Evolutionary conservation across 2,329 filamentous ascomycete species (phyloP).

Genomic region (Microascus cirrosus): DNA sequence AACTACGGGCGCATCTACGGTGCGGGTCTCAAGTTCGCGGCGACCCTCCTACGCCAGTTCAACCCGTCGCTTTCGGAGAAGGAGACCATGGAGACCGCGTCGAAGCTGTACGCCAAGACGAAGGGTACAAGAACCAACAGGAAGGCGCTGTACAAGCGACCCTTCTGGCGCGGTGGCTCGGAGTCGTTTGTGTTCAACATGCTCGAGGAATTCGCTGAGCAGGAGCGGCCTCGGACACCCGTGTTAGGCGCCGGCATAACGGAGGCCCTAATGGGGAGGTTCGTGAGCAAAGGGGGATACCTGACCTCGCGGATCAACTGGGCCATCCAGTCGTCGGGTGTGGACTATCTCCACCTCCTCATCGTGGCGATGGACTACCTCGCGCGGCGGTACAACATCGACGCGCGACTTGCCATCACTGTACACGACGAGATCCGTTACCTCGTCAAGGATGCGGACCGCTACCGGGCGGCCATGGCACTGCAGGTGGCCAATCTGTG

Average conservation of each 20-base stretch:
- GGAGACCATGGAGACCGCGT: slow-evolving; percentile 65
- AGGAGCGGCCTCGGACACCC: slow-evolving; percentile 80
- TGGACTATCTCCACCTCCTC: slow-evolving; percentile 91
- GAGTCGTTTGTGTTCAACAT: slow-evolving; percentile 98
- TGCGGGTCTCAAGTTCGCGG: slow-evolving; percentile 89
- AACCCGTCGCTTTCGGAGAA: slow-evolving; percentile 74
- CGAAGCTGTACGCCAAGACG: slow-evolving; percentile 74
- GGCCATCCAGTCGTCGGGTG: slow-evolving; percentile 95
- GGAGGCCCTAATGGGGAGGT: slow-evolving; percentile 81
- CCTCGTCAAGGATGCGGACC: slow-evolving; percentile 73
- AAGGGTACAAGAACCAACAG: slow-evolving; percentile 80
- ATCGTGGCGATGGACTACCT: slow-evolving; percentile 94
- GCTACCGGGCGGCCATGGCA: slow-evolving; percentile 83
- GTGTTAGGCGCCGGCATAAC: slow-evolving; percentile 93
- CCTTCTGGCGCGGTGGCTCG: slow-evolving; percentile 93
- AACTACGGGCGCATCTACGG: slow-evolving; percentile 99
- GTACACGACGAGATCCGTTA: slow-evolving; percentile 98
- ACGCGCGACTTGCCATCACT: slow-evolving; percentile 79
- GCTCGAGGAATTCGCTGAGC: slow-evolving; percentile 93
- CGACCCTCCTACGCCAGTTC: slow-evolving; percentile 83
- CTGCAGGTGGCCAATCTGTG: slow-evolving; percentile 90
- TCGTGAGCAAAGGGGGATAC: slow-evolving; percentile 80
- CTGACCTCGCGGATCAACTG: slow-evolving; percentile 97
- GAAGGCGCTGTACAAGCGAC: slow-evolving; percentile 57
- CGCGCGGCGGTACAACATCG: slow-evolving; percentile 70